Evolutionary conservation across 176 grass and related monocot species (phyloP), one percentile per base, ranked within the genome.

Genomic region (Otatea glauca): DNA sequence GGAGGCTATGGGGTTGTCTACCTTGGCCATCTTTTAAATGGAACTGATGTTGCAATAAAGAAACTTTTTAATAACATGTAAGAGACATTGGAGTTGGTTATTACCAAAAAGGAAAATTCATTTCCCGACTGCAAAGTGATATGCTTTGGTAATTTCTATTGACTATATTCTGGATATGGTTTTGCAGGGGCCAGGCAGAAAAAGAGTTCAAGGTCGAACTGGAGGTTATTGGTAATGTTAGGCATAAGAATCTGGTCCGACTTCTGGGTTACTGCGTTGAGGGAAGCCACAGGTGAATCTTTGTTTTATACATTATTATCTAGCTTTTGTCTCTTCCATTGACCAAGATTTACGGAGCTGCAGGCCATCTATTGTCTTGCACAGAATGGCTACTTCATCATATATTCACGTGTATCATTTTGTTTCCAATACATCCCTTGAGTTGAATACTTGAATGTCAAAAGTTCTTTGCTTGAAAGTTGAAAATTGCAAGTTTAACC

Each of bases 1-100:
- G 92, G 89, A 11, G 92, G 92, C 58, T 94, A 92, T 79, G 92
- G 89, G 43, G 61, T 94, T 75, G 92, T 94, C 89, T 94, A 91
- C 71, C 79, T 68, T 14, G 92, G 92, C 17, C 69, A 42, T 37
- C 68, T 94, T 49, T 70, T 91, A 87, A 94, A 91, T 69, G 92
- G 89, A 56, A 78, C 80, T 44, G 84, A 94, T 25, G 92, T 91
- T 88, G 92, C 86, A 20, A 74, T 91, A 44, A 91, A 94, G 72
- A 94, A 91, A 55, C 89, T 94, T 68, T 77, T 94, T 75, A 94
- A 91, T 60, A 94, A 94, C 69, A 41, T 94, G 89, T 94, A 86
- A 89, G 89, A 81, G 42, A 45, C 44, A 54, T 38, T 79, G 10
- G 7, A 27, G 13, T 48, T 35, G 37, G 18, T 65, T 23, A 14